Evolutionary conservation across 768 basidiomycete genomes (phyloP), one percentile per base, ranked within the genome.

Genomic region (Hericium coralloides): DNA sequence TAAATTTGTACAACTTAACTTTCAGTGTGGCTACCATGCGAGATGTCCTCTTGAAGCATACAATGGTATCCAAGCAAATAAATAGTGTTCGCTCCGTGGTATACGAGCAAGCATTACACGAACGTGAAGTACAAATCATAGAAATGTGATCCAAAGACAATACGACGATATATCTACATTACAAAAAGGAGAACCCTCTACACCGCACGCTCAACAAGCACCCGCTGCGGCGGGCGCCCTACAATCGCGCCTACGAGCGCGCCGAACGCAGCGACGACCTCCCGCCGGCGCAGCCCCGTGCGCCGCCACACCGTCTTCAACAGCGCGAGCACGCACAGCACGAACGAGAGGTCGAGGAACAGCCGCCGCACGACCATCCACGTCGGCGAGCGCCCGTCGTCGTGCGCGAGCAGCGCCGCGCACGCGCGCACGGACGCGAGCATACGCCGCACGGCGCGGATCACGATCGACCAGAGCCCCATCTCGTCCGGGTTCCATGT

Each of bases 381-480:
- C 2, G 83, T 74, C 1, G 89, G 89, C 14, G 87, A 83, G 49
- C 81, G 77, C 58, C 77, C 75, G 60, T 83, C 81, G 63, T 78
- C 78, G 55, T 73, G 73, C 18, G 80, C 75, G 59, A 91, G 79
- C 69, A 91, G 86, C 12, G 70, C 64, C 10, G 80, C 69, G 41
- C 87, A 63, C 38, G 77, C 73, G 43, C 76, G 78, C 39, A 89
- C 60, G 22, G 69, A 68, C 12, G 74, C 73, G 14, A 83, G 58
- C 20, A 79, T 76, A 31, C 76, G 75, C n/a, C 79, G 70, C 12
- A 90, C 53, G 10, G 89, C 89, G 58, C 79, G 81, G 6, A 89
- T 71, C 15, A 91, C 73, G 48, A 85, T 63, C 7, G 90, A 81
- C 91, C 91, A 93, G 74, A 92, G 79, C 49, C 91, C 91, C 67